These are phyloP conservation scores for Clavariopsis aquatica DNA, from an alignment of 495 filamentous ascomycete species.

Conservation along the genomic window DNA sequence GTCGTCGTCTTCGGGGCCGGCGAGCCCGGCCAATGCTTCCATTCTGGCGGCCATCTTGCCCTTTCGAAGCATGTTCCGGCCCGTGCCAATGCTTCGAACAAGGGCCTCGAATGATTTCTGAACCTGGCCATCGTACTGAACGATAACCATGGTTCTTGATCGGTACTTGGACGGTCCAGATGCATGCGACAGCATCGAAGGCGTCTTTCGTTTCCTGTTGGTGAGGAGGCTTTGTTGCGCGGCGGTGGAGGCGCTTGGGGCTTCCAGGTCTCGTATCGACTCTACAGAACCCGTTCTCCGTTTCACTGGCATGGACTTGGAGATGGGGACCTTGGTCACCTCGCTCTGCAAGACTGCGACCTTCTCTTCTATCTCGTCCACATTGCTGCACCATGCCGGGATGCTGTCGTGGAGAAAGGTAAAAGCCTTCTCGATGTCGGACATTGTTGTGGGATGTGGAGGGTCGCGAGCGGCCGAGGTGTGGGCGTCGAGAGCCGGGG, in stretches of 20 bases:
- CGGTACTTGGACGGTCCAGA: conserved; percentile 59
- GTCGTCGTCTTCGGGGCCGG: conserved; percentile 41
- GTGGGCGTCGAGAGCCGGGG: conserved; percentile 6
- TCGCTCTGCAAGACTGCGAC: conserved; percentile 70
- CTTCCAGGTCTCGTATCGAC: conserved; percentile 58
- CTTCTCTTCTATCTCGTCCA: conserved; percentile 43
- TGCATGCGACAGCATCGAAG: conserved; percentile 58
- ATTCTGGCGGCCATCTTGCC: conserved; percentile 70
- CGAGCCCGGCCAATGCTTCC: conserved; percentile 57
- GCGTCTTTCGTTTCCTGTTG: conserved; percentile 61
- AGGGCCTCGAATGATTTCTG: conserved; percentile 78
- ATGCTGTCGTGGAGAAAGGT: conserved; percentile 37
- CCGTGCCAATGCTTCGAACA: conserved; percentile 75
- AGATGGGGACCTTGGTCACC: conserved; percentile 55
- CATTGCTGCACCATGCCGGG: conserved; percentile 32
- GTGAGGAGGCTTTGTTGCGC: conserved; percentile 43
- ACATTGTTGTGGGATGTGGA: conserved; percentile 28
- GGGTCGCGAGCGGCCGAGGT: conserved; percentile 1
- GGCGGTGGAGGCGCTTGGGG: conserved; percentile 5
- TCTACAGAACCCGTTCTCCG: conserved; percentile 65
- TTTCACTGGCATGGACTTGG: conserved; percentile 45
- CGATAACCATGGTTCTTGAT: conserved; percentile 71
- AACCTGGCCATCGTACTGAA: conserved; percentile 86
- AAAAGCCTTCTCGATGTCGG: conserved; percentile 36
- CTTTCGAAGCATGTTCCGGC: conserved; percentile 79